Evolutionary conservation across 2,329 filamentous ascomycete genomes (phyloP), one percentile per base, ranked within the genome.

Genomic region (Emergomyces orientalis): DNA sequence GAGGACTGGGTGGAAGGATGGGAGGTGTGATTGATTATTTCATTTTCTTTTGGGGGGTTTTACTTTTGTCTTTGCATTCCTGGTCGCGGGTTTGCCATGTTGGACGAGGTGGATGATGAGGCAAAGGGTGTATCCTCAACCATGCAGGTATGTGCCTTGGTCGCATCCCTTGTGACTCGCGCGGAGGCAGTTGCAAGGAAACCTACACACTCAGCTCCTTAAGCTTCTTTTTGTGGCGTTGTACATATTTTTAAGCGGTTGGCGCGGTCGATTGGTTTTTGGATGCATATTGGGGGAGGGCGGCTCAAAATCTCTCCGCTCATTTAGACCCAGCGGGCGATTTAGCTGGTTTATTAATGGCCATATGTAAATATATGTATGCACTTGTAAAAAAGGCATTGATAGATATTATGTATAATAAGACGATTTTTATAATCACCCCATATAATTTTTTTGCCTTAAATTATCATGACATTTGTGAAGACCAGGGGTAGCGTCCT

Each of bases 1-100:
- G 94, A 82, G 89, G 77, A 94, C 89, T 1, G 94, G 94, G 0
- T 97, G 87, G 79, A 84, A 81, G 73, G 86, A 88, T 78, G 86
- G 86, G 25, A 77, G 85, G 63, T 88, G 86, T 73, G 85, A 84
- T 76, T 86, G 63, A 74, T 56, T 57, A 59, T 17, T 49, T 54
- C 49, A 14, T 60, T 64, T 62, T 67, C 64, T 65, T 60, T 65
- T 60, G 64, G 66, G 59, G 61, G 63, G 34, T 58, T 55, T 43
- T n/a, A 7, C 22, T 47, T 39, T 9, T 14, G 13, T 39, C 14
- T 39, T 39, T 39, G 41, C n/a, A 45, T 45, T 6, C 19, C 25
- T 51, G 25, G 47, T 17, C 25, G 25, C 13, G 13, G 25, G 4
- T 13, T 27, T 17, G 34, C 34, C 34, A 37, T 9, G 34, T 37